Base-by-base conservation (phyloP, 495 filamentous ascomycete species). In the Hypoxylon subgilvum region DNA sequence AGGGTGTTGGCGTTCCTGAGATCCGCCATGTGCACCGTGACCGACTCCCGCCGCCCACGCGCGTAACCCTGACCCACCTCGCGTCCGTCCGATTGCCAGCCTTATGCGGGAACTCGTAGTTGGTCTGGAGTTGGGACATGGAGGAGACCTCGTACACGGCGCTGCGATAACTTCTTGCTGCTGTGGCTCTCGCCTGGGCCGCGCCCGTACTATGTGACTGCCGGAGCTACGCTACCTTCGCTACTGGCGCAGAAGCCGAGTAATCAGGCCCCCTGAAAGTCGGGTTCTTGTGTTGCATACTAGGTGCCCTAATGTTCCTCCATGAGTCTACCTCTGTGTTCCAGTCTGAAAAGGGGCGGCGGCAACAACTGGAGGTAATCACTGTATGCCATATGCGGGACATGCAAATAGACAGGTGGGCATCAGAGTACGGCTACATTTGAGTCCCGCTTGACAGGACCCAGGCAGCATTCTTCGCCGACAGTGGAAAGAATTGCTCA, bases 71-170 rank as follows among this genome's bases (percentile, higher is more conserved):
- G 17, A 85, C 66, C 81, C 82, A 87, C 13, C 77, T 60, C 2
- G 79, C 82, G 14, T 81, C 83, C 34, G 79, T 82, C n/a, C 83
- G 70, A 51, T 88, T 88, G 27, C 82, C 79, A 40, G 74, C 79
- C 52, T 88, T 85, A 51, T 88, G 86, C 0, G 85, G 85, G 23
- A 80, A 79, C 32, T 88, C 86, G 61, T 86, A 88, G 2, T 74
- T 68, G 1, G 79, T 79, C 47, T 79, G 78, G 34, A 88, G 74
- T 3, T 79, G 70, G 8, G 70, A 70, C 2, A 82, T 69, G 6
- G 39, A 6, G 17, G 57, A 51, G 2, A 68, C 71, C 4, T 65
- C 57, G 70, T 80, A 86, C 7, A 79, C 60, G 4, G 21, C 73
- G 76, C 47, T 84, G 82, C 4, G 84, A 78, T 0, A 74, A 65